phyloP scores from a whole-genome alignment of 108 stramenopile species.

The Nitzschia sp. region DNA sequence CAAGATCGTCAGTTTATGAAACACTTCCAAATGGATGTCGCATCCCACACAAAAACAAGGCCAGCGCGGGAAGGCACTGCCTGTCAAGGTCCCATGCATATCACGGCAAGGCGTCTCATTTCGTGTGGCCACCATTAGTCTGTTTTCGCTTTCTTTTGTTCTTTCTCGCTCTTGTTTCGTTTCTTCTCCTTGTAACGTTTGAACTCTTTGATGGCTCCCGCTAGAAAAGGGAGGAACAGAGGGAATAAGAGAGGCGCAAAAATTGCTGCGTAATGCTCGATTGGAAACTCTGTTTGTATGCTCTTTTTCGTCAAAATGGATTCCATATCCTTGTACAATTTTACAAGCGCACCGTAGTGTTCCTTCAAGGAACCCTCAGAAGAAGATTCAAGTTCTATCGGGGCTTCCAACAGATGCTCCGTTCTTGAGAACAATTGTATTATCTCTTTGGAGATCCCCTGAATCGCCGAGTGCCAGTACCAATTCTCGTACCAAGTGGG shows the following conservation, averaged over 20 bases:
- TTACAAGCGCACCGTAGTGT: neutral
- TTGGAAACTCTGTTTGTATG: constrained; percentile 44
- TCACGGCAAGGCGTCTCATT: no score
- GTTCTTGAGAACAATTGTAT: neutral
- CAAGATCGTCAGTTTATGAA: neutral
- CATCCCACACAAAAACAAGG: no score
- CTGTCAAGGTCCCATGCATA: no score
- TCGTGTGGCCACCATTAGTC: no score
- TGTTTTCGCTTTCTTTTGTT: neutral
- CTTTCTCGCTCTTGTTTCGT: neutral
- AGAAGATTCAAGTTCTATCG: neutral
- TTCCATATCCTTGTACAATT: neutral
- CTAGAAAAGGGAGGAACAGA: constrained; percentile 57
- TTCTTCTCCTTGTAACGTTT: constrained; percentile 51
- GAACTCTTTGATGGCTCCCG: constrained; percentile 51
- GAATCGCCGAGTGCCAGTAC: constrained; percentile 8
- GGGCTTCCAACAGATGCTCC: neutral
- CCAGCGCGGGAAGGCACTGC: no score
- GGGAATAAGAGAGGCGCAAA: constrained; percentile 74
- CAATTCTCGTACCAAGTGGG: constrained; percentile 13
- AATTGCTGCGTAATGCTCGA: constrained; percentile 72
- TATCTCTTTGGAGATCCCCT: neutral
- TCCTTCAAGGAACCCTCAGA: neutral
- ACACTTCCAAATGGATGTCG: neutral
- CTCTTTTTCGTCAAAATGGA: neutral